A percentile compares a stretch with the other conserved stretches of the same genome.
These are phyloP conservation scores for Closterium sp. DNA, from an alignment of 139 green algal genomes.

Conservation along the genomic window DNA sequence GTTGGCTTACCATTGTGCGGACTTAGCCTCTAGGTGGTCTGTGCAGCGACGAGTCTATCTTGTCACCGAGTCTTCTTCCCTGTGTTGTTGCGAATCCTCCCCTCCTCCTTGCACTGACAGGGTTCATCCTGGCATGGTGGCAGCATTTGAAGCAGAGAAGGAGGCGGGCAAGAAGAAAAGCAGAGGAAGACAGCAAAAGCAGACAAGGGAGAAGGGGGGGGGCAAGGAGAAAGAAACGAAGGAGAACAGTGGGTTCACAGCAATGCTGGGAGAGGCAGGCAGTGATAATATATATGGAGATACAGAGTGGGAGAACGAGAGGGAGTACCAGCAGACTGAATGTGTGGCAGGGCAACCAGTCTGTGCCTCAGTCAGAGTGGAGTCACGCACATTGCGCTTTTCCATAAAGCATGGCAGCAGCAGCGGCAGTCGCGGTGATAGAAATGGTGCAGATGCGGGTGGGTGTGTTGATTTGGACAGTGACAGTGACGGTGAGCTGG, in stretches of 20 bases:
- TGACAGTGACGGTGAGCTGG: background rate
- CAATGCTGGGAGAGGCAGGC: background rate
- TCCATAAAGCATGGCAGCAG: background rate
- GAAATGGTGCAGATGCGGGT: background rate
- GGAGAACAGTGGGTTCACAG: background rate
- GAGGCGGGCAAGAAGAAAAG: background rate
- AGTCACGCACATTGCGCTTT: background rate
- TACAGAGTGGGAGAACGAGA: background rate
- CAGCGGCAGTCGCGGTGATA: background rate
- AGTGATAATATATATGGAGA: background rate
- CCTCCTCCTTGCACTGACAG: background rate
- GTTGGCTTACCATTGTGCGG: no score
- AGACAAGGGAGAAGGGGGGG: background rate
- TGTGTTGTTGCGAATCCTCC: no score
- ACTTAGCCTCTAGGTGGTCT: no score
- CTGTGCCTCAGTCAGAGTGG: background rate
- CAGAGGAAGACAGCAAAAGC: background rate
- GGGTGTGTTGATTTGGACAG: background rate
- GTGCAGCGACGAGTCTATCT: background rate
- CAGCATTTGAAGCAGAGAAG: background rate
- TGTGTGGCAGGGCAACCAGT: background rate
- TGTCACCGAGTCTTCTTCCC: background rate
- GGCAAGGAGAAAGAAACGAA: background rate
- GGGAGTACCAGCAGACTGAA: background rate
- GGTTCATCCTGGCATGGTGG: background rate